Conservation (phyloP, 257 asterid genomes). For the Nicotiana sylvestris region DNA sequence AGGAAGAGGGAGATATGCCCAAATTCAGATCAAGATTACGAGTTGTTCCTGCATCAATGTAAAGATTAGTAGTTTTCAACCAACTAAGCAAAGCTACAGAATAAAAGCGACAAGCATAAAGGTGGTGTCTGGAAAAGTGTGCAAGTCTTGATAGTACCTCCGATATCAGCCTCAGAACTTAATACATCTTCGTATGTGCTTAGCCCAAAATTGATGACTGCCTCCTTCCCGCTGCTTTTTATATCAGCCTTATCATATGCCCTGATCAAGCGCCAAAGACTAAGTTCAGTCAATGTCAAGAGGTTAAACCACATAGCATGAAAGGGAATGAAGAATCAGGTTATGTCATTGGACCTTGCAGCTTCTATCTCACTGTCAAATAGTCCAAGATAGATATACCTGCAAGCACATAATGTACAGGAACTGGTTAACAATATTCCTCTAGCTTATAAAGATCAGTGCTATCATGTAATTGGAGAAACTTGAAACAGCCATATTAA, state of each 20-base stretch:
- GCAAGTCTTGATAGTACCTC: conserved; percentile 33
- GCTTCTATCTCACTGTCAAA: conserved; percentile 89
- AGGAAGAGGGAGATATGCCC: conserved; percentile 59
- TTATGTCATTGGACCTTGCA: conserved; percentile 55
- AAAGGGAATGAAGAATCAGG: conserved; percentile 1
- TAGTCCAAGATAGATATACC: conserved; percentile 87
- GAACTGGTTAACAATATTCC: neutral
- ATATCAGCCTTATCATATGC: conserved; percentile 92
- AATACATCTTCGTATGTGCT: conserved; percentile 53
- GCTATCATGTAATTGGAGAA: neutral
- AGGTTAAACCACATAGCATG: neutral
- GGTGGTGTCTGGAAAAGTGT: neutral
- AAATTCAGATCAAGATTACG: conserved; percentile 55
- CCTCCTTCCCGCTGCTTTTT: conserved; percentile 77
- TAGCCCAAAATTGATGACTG: conserved; percentile 75
- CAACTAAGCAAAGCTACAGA: conserved; percentile 12
- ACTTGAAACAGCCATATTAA: neutral
- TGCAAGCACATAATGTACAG: conserved; percentile 24
- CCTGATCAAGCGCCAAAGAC: conserved; percentile 33
- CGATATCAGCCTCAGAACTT: conserved; percentile 37
- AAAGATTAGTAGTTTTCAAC: neutral
- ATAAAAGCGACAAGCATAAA: neutral
- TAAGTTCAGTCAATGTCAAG: conserved; percentile 4
- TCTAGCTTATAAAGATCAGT: conserved; percentile 2
- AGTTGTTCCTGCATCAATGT: conserved; percentile 31